A percentile compares a stretch with the other conserved stretches of the same genome.
Evolutionary conservation across 768 basidiomycete species (phyloP).

Genomic region (Cantharellus anzutake): DNA sequence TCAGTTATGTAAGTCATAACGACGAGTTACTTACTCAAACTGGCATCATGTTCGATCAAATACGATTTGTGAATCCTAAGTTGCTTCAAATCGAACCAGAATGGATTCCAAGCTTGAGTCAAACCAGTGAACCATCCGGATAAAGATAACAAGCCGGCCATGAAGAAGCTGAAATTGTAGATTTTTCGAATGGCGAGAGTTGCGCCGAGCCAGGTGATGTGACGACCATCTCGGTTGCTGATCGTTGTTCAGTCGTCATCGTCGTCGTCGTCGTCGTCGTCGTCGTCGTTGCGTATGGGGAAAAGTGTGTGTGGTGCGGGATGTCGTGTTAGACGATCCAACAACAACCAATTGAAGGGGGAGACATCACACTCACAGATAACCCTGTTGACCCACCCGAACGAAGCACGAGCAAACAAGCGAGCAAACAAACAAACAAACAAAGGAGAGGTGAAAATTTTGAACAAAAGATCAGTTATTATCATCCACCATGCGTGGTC

Average conservation of each 20-base stretch:
- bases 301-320: no score
- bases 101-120: neutral
- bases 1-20: neutral
- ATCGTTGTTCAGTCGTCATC: neutral
- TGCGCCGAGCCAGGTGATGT: neutral
- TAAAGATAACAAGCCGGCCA: neutral
- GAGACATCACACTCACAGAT: no score
- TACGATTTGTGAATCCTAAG: neutral
- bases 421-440: no score
- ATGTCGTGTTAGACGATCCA: no score
- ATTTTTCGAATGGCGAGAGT: neutral
- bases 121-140: neutral
- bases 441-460: no score
- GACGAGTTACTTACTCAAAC: neutral
- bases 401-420: no score
- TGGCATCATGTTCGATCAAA: neutral
- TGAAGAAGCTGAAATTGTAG: neutral
- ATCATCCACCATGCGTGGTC: no score
- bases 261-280: no score
- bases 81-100: neutral
- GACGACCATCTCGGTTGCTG: neutral
- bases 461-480: no score
- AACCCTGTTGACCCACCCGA: no score
- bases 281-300: neutral
- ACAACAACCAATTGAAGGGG: no score